Evolutionary conservation across 352 stramenopile species (phyloP).

Genomic region (Peronospora belbahrii): DNA sequence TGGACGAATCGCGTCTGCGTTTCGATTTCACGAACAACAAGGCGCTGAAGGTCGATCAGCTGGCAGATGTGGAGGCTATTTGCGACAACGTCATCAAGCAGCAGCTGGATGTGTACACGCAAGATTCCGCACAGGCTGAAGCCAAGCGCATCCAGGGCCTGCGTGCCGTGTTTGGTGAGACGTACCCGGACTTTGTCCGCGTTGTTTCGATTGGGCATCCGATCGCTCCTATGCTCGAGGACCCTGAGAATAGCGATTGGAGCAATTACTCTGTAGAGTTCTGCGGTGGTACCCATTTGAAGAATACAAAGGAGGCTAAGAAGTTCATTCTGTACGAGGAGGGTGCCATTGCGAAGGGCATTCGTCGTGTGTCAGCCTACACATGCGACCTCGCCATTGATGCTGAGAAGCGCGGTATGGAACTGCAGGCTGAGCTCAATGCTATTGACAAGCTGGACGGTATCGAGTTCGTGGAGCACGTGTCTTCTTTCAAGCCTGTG

Average conservation of each 20-base stretch:
- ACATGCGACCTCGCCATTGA: constrained; percentile 86
- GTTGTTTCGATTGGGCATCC: constrained; percentile 93
- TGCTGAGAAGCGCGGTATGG: constrained; percentile 77
- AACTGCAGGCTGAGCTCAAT: constrained; percentile 73
- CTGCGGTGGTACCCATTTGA: constrained; percentile 97
- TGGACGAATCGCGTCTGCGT: constrained; percentile 94
- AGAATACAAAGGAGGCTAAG: constrained; percentile 93
- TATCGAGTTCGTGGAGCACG: constrained; percentile 75
- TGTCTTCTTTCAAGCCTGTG: constrained; percentile 88
- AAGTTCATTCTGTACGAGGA: constrained; percentile 97
- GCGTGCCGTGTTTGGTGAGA: constrained; percentile 98
- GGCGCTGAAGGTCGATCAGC: constrained; percentile 89
- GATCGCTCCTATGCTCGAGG: constrained; percentile 64
- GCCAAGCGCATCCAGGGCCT: constrained; percentile 93
- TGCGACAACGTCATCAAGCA: constrained; percentile 86
- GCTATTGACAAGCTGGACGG: constrained; percentile 64
- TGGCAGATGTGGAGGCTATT: constrained; percentile 81
- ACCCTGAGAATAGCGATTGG: constrained; percentile 87
- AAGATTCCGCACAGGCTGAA: constrained; percentile 90
- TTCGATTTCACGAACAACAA: constrained; percentile 99
- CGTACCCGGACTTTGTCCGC: constrained; percentile 97
- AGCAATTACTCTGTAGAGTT: constrained; percentile 96
- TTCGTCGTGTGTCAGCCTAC: constrained; percentile 93
- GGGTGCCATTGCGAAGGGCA: constrained; percentile 94
- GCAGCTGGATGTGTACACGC: constrained; percentile 86